phyloP scores from a whole-genome alignment of 208 protist species.

The Trypanosomatidae sp. region DNA sequence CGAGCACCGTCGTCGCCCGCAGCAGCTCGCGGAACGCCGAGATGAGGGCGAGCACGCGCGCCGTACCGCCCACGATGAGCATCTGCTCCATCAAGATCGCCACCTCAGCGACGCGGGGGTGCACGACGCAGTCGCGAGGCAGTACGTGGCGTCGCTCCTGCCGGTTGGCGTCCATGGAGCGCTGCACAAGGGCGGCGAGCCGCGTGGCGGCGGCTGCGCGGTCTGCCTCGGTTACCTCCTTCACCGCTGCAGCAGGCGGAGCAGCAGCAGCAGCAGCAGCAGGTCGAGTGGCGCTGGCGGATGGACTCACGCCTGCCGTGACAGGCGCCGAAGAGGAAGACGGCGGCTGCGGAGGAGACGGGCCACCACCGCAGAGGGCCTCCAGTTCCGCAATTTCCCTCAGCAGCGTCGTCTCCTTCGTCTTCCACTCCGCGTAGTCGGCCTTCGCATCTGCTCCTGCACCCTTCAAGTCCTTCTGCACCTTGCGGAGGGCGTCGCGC shows the following conservation, averaged over 20 bases:
- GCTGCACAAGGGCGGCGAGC: conserved; percentile 25
- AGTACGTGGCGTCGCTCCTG: conserved; percentile 12
- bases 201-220: conserved; percentile 10
- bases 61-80: conserved; percentile 75
- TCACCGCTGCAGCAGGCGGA: not conserved
- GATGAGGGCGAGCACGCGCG: conserved; percentile 66
- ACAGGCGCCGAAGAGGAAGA: too few relatives aligned
- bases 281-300: too few relatives aligned
- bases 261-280: too few relatives aligned
- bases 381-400: conserved; percentile 20
- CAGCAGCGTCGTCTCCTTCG: conserved; percentile 31
- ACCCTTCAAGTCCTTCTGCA: conserved; percentile 48
- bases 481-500: conserved; percentile 41
- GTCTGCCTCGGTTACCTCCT: conserved; percentile 35
- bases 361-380: not conserved
- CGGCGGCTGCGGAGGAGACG: too few relatives aligned
- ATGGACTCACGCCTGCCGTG: too few relatives aligned
- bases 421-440: conserved; percentile 19
- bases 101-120: conserved; percentile 74
- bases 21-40: conserved; percentile 59
- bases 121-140: conserved; percentile 36
- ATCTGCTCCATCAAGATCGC: conserved; percentile 73
- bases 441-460: conserved; percentile 26
- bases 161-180: conserved; percentile 28
- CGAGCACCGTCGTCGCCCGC: conserved; percentile 47